Evolutionary conservation across 116 monocot genomes (phyloP).

Genomic region (Zostera marina): DNA sequence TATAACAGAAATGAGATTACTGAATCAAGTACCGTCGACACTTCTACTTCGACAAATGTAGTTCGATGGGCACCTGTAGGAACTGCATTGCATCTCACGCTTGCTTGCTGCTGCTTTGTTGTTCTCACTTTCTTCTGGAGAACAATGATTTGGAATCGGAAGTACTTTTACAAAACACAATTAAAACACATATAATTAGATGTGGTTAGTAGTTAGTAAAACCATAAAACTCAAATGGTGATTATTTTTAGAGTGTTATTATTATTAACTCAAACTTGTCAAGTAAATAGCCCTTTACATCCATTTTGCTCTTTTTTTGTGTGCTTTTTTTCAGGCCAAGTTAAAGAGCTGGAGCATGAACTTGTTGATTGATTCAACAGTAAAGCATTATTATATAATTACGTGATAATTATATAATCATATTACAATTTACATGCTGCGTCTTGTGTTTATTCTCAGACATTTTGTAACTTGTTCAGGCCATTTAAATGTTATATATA

Average conservation of each 20-base stretch:
- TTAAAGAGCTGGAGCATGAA: background rate
- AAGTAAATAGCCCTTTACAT: background rate
- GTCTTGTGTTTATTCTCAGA: no score
- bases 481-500: no score
- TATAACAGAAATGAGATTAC: constrained; percentile 7
- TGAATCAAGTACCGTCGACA: constrained; percentile 15
- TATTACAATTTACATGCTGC: background rate
- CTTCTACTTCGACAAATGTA: constrained; percentile 25
- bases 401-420: background rate
- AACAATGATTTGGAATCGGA: constrained; percentile 82
- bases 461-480: no score
- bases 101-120: constrained; percentile 80
- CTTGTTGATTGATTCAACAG: background rate
- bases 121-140: constrained; percentile 95
- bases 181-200: constrained; percentile 79
- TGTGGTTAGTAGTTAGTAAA: constrained; percentile 13
- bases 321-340: constrained; percentile 7
- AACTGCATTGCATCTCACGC: constrained; percentile 63
- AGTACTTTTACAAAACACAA: constrained; percentile 83
- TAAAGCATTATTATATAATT: background rate
- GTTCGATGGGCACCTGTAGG: constrained; percentile 60
- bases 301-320: background rate
- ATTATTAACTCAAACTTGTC: no score
- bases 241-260: background rate
- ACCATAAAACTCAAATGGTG: background rate